phyloP scores from a whole-genome alignment of 2,329 filamentous ascomycete genomes.

The Aspergillus intermedius region DNA sequence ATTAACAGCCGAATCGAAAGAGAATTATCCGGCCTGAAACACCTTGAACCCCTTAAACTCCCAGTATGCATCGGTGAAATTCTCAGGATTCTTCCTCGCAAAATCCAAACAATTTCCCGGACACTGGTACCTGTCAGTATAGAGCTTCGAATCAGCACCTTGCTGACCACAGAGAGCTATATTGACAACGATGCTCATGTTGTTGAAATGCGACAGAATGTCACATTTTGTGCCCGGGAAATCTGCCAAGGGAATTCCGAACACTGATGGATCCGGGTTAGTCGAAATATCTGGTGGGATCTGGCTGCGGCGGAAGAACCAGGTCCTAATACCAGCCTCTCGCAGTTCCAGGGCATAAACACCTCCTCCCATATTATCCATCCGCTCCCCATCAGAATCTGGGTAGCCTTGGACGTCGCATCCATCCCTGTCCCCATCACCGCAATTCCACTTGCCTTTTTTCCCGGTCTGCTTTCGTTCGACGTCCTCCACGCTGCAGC shows the following conservation, averaged over 20 bases:
- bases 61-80: not conserved
- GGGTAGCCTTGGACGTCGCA: not conserved
- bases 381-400: not conserved
- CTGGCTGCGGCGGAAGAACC: not conserved
- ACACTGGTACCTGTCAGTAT: constrained; percentile 22
- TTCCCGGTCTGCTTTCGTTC: not conserved
- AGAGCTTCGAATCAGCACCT: constrained; percentile 27
- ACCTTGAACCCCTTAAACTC: not conserved
- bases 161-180: constrained; percentile 55
- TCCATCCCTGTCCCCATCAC: not conserved
- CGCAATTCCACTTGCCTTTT: not conserved
- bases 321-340: not conserved
- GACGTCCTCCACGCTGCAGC: not conserved
- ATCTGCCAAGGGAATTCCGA: not conserved
- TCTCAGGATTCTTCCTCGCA: not conserved
- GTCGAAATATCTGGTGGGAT: not conserved
- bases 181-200: constrained; percentile 57
- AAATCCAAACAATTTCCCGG: constrained; percentile 30
- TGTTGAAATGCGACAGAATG: constrained; percentile 51
- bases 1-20: too few relatives aligned
- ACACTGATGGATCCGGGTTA: not conserved
- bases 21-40: not conserved
- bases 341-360: not conserved
- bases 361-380: not conserved
- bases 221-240: constrained; percentile 46